These are phyloP conservation scores for Aulographum hederae DNA, from an alignment of 2,329 filamentous ascomycete species.

Conservation along the genomic window DNA sequence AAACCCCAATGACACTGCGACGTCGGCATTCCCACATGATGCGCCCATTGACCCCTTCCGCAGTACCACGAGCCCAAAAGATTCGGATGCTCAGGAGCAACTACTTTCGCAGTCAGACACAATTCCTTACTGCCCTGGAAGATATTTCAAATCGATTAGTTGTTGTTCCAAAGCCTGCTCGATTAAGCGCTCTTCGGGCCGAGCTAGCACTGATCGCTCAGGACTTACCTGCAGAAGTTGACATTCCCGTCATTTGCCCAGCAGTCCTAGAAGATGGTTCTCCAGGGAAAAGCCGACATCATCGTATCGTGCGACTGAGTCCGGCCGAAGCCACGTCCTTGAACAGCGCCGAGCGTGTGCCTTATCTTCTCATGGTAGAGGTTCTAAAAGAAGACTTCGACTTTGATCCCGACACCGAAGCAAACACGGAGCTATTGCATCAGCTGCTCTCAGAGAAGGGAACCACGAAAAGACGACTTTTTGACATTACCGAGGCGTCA, in stretches of 20 bases:
- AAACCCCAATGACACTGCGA: conserved; percentile 11
- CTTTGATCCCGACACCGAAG: conserved; percentile 56
- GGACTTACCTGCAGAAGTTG: conserved; percentile 66
- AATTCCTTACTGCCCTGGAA: conserved; percentile 63
- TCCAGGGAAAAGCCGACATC: conserved; percentile 59
- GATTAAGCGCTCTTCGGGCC: conserved; percentile 62
- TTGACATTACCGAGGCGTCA: conserved; percentile 44
- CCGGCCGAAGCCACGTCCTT: conserved; percentile 70
- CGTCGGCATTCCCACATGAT: conserved; percentile 40
- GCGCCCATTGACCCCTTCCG: conserved; percentile 37
- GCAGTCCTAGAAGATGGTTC: conserved; percentile 54
- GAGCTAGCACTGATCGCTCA: conserved; percentile 67
- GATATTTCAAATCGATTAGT: conserved; percentile 75
- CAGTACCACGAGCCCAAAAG: conserved; percentile 48
- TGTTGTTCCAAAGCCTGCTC: conserved; percentile 62
- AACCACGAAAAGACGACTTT: conserved; percentile 29
- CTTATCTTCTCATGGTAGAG: conserved; percentile 71
- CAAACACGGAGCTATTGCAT: conserved; percentile 49
- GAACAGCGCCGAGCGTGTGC: conserved; percentile 75
- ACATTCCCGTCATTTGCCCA: conserved; percentile 67
- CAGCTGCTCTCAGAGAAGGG: conserved; percentile 50
- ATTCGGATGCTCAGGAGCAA: conserved; percentile 58
- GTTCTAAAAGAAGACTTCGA: conserved; percentile 67
- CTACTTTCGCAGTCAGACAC: conserved; percentile 67
- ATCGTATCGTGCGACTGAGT: conserved; percentile 67